Evolutionary conservation across 306 rosid genomes (phyloP).

Genomic region (Pyrus pyrifolia): DNA sequence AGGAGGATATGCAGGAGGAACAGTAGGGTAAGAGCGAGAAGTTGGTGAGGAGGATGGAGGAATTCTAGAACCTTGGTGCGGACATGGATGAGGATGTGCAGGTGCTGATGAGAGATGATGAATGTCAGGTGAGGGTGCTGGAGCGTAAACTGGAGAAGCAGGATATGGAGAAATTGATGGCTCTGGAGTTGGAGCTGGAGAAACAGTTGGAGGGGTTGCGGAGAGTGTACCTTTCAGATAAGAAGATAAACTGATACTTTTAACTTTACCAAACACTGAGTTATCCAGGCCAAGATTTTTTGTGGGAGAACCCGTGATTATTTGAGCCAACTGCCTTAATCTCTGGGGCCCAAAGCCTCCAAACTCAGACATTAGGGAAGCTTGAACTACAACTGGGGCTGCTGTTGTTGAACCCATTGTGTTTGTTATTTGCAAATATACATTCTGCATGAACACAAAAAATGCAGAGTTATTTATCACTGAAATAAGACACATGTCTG

Average conservation of each 20-base stretch:
- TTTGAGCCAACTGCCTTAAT: slow-evolving; percentile 63
- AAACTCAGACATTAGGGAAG: slow-evolving; percentile 43
- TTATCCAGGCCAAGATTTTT: slow-evolving; percentile 78
- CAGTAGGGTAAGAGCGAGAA: slow-evolving; percentile 27
- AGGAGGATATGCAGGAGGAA: slow-evolving; percentile 35
- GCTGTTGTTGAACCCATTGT: slow-evolving; percentile 54
- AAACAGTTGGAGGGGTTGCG: slow-evolving; percentile 45
- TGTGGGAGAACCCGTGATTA: slow-evolving; percentile 39
- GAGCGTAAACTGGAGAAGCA: slow-evolving; percentile 32
- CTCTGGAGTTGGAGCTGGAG: slow-evolving; percentile 51
- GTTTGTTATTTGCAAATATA: slow-evolving; percentile 70
- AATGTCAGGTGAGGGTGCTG: slow-evolving; percentile 28
- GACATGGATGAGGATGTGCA: slow-evolving; percentile 50
- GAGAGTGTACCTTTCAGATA: slow-evolving; percentile 36
- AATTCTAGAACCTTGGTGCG: slow-evolving; percentile 17
- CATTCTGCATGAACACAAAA: slow-evolving; percentile 45
- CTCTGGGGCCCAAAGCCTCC: slow-evolving; percentile 61
- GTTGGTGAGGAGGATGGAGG: slow-evolving; percentile 37
- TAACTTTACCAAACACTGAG: slow-evolving; percentile 68
- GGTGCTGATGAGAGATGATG: slow-evolving; percentile 32
- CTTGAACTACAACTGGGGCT: slow-evolving; percentile 61
- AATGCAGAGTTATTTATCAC: not conserved
- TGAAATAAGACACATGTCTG: not conserved
- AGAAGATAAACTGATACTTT: slow-evolving; percentile 62
- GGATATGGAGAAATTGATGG: slow-evolving; percentile 33